Evolutionary conservation across 306 rosid species (phyloP).

Genomic region (Fragaria nilgerrensis): DNA sequence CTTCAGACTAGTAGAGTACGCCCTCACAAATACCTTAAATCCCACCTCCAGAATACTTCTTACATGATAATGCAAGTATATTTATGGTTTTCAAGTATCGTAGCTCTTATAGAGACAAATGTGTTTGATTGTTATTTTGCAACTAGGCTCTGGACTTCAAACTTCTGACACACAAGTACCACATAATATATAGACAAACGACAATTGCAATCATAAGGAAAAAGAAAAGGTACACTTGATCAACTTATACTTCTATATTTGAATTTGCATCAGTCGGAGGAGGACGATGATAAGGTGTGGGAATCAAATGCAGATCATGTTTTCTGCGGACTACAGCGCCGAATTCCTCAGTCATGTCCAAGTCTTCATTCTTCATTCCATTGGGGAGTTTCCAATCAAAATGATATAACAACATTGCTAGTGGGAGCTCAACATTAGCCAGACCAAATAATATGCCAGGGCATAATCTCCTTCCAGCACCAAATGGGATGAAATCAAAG

Average conservation of each 20-base stretch:
- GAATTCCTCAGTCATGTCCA: constrained; percentile 14
- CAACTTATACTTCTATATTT: background rate
- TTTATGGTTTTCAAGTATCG: background rate
- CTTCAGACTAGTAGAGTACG: no score
- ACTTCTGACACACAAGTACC: no score
- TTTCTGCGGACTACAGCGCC: constrained; percentile 1
- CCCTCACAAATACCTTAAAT: no score
- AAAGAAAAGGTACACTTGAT: background rate
- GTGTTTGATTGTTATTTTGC: background rate
- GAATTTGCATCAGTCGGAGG: background rate
- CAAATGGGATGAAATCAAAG: constrained; percentile 10
- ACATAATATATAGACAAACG: background rate
- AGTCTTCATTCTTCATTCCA: constrained; percentile 4
- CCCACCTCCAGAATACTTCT: no score
- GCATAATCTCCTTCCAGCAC: constrained; percentile 22
- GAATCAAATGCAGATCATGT: constrained; percentile 1
- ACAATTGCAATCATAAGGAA: background rate
- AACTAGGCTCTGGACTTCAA: background rate
- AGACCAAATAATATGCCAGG: constrained; percentile 1
- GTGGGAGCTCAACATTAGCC: constrained; percentile 18
- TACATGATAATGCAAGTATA: no score
- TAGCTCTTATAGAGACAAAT: background rate
- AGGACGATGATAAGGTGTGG: background rate
- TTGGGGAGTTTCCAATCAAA: constrained; percentile 24
- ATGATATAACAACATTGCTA: constrained; percentile 19